Conservation (phyloP, 202 grass and related monocot genomes). For the Saccharum hybrid region DNA sequence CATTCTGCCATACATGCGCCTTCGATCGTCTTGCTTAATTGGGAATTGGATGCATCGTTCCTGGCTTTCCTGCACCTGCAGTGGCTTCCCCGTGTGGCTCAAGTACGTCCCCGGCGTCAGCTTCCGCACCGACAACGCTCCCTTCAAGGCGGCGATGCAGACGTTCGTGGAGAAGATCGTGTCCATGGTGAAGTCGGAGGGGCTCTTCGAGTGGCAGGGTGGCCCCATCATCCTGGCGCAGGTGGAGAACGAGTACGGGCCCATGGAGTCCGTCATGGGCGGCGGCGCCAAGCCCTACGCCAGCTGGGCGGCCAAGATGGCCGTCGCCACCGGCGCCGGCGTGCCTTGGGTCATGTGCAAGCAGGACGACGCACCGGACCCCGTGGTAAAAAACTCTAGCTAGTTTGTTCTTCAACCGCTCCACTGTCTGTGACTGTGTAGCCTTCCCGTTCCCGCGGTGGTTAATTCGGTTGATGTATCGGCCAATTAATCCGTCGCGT, state of each 20-base stretch:
- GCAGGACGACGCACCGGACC: constrained; percentile 87
- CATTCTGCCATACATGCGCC: too few relatives aligned
- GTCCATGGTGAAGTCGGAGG: constrained; percentile 87
- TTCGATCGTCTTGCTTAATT: neutral
- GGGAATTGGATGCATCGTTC: too few relatives aligned
- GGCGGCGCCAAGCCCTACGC: constrained; percentile 68
- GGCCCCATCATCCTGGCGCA: constrained; percentile 90
- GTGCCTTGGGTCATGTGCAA: constrained; percentile 94
- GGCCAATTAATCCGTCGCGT: constrained; percentile 28
- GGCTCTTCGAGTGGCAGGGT: constrained; percentile 81
- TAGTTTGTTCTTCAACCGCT: neutral
- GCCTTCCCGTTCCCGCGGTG: too few relatives aligned
- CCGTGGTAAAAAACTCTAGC: constrained; percentile 50
- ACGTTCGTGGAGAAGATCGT: constrained; percentile 88
- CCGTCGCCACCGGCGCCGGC: constrained; percentile 68
- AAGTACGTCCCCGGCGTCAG: constrained; percentile 86
- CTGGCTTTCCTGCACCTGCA: constrained; percentile 5
- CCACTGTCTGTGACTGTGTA: neutral
- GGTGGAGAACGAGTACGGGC: constrained; percentile 95
- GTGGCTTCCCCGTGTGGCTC: constrained; percentile 94
- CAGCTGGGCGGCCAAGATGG: constrained; percentile 84
- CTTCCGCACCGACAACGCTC: constrained; percentile 87
- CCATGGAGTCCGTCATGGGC: constrained; percentile 79
- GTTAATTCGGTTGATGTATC: too few relatives aligned
- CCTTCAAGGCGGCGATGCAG: constrained; percentile 94